Conservation (phyloP, 2,329 filamentous ascomycete genomes). For the Monosporascus sp. region DNA sequence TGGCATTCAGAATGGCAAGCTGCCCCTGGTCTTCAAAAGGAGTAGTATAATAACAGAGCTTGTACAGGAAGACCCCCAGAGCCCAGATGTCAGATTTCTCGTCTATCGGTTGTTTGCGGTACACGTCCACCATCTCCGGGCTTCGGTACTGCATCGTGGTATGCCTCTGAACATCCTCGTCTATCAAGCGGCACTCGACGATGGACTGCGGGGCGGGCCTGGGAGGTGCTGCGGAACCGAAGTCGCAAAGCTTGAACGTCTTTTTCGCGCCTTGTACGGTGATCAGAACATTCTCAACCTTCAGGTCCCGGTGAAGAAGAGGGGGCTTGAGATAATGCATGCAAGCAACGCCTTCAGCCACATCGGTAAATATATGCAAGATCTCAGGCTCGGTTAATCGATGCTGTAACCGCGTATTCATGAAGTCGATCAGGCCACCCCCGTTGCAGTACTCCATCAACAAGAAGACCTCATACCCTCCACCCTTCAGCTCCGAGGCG, state of each 20-base stretch:
- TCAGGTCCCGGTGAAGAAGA: slow-evolving; percentile 87
- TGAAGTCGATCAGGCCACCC: slow-evolving; percentile 95
- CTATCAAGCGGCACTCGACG: slow-evolving; percentile 83
- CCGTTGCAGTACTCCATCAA: slow-evolving; percentile 98
- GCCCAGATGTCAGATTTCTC: slow-evolving; percentile 99
- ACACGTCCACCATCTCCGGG: slow-evolving; percentile 98
- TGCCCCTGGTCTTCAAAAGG: slow-evolving; percentile 97
- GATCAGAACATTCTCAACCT: slow-evolving; percentile 97
- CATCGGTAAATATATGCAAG: slow-evolving; percentile 91
- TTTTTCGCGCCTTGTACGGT: slow-evolving; percentile 59
- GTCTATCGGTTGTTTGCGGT: slow-evolving; percentile 91
- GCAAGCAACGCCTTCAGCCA: slow-evolving; percentile 91
- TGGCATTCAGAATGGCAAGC: slow-evolving; percentile 94
- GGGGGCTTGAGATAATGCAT: slow-evolving; percentile 99
- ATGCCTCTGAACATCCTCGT: slow-evolving; percentile 95
- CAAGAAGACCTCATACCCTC: slow-evolving; percentile 95
- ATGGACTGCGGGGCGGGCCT: slow-evolving; percentile 80
- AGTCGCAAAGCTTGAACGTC: slow-evolving; percentile 95
- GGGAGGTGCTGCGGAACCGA: slow-evolving; percentile 84
- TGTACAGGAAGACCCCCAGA: slow-evolving; percentile 89
- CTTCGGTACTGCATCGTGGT: slow-evolving; percentile 97
- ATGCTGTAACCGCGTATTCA: slow-evolving; percentile 97
- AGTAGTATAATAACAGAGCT: slow-evolving; percentile 98
- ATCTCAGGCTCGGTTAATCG: slow-evolving; percentile 97
- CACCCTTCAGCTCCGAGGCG: slow-evolving; percentile 85